Evolutionary conservation across 1,284 basidiomycete genomes (phyloP).

Genomic region (Rhodotorula sp.): DNA sequence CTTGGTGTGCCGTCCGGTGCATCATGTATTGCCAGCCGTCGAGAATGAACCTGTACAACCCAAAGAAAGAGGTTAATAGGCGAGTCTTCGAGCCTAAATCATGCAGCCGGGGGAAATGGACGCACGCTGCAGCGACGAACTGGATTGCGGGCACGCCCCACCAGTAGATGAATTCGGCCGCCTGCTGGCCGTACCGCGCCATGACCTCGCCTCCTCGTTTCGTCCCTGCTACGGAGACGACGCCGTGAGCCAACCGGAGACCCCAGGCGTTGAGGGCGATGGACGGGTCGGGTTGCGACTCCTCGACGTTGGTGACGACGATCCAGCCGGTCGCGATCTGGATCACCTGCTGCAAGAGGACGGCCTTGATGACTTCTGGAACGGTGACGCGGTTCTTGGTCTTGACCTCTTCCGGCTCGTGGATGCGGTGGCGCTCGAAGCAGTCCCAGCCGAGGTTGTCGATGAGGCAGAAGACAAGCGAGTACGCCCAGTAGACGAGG

Average conservation of each 20-base stretch:
- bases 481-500: constrained; percentile 81
- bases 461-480: constrained; percentile 75
- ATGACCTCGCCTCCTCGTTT: constrained; percentile 50
- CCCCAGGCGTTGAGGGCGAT: constrained; percentile 53
- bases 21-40: constrained; percentile 99
- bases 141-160: constrained; percentile 81
- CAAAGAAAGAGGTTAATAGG: constrained; percentile 6
- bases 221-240: constrained; percentile 54
- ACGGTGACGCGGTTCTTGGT: constrained; percentile 73
- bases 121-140: constrained; percentile 79
- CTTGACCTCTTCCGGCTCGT: constrained; percentile 78
- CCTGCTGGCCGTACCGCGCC: constrained; percentile 55
- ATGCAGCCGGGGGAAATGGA: constrained; percentile 34
- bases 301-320: constrained; percentile 64
- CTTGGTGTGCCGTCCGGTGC: constrained; percentile 69
- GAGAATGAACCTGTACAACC: constrained; percentile 70
- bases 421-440: constrained; percentile 81
- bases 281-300: constrained; percentile 56
- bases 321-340: constrained; percentile 72
- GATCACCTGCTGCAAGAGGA: constrained; percentile 77
- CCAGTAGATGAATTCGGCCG: constrained; percentile 82
- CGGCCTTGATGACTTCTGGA: constrained; percentile 69
- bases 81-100: neutral
- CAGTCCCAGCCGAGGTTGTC: constrained; percentile 68
- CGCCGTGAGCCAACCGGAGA: constrained; percentile 52